Base-by-base conservation (phyloP, 768 basidiomycete genomes). In the Porpolomopsis calyptriformis region DNA sequence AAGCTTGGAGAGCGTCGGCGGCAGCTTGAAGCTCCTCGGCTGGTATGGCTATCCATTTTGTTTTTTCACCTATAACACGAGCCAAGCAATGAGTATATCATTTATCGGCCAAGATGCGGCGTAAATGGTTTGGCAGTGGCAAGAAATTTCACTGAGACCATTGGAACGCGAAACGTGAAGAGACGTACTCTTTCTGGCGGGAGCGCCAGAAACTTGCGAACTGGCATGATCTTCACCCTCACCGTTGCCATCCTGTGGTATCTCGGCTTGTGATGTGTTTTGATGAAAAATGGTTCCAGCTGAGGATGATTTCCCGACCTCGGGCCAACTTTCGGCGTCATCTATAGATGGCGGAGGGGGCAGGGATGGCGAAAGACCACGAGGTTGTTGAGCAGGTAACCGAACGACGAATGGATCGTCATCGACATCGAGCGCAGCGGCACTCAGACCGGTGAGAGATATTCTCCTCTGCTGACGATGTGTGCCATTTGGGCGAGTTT, bases 21-120 rank as follows among this genome's bases (percentile, higher is more conserved):
- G 76, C 68, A 4, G 73, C 75, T 53, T 74, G 73, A 12, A 78
- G 64, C 52, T 80, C 78, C 43, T 68, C 62, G 0, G 74, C 63
- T 2, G 78, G 76, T 35, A 80, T 75, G n/a, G 69, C 66, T 0
- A 73, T 68, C 79, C 79, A 80, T 62, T 78, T 80, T 4, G 70
- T 60, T 62, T 77, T 78, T 59, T 76, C 76, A 52, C 64, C 73
- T 72, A 51, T 40, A 49, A 41, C 46, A 47, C 36, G 40, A 12
- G n/a, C 34, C 25, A 35, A 44, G 38, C 34, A 16, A 25, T 16
- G 18, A 40, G 40, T 23, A 24, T 29, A 36, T n/a, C n/a, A n/a
- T n/a, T n/a, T n/a, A n/a, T n/a, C n/a, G n/a, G n/a, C n/a, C n/a
- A n/a, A n/a, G n/a, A n/a, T n/a, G n/a, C 36, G 36, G 8, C 6